These are phyloP conservation scores for Ceriops zippeliana DNA, from an alignment of 345 rosid species.

Conservation along the genomic window DNA sequence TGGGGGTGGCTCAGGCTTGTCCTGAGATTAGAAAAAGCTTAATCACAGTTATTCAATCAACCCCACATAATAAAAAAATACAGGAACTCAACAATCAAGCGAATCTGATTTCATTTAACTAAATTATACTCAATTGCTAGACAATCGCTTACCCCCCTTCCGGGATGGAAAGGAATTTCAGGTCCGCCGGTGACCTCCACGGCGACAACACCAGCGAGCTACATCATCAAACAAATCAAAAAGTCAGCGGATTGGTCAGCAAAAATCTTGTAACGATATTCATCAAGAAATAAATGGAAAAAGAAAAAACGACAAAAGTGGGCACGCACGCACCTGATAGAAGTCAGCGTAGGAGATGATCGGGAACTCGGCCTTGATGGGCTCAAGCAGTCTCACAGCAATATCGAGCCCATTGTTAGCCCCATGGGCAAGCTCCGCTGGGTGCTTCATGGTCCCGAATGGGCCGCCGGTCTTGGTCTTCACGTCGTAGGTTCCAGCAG, in stretches of 20 bases:
- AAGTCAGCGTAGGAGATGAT: constrained; percentile 65
- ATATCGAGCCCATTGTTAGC: constrained; percentile 88
- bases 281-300: background rate
- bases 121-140: constrained; percentile 6
- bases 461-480: constrained; percentile 88
- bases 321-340: constrained; percentile 49
- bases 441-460: constrained; percentile 74
- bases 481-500: constrained; percentile 89
- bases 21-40: constrained; percentile 38
- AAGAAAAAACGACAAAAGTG: background rate
- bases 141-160: constrained; percentile 66
- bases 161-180: constrained; percentile 91
- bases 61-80: no score
- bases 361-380: constrained; percentile 81
- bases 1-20: constrained; percentile 84
- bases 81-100: background rate
- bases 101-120: background rate
- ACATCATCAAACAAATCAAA: background rate
- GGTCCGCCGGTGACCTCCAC: constrained; percentile 98
- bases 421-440: constrained; percentile 66
- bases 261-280: background rate
- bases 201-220: constrained; percentile 94
- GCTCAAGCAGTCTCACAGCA: constrained; percentile 79
- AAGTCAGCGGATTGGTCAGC: background rate
- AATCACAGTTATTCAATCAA: background rate